These are phyloP conservation scores for Opeltia flavorubescens DNA, from an alignment of 495 filamentous ascomycete species.

Conservation along the genomic window DNA sequence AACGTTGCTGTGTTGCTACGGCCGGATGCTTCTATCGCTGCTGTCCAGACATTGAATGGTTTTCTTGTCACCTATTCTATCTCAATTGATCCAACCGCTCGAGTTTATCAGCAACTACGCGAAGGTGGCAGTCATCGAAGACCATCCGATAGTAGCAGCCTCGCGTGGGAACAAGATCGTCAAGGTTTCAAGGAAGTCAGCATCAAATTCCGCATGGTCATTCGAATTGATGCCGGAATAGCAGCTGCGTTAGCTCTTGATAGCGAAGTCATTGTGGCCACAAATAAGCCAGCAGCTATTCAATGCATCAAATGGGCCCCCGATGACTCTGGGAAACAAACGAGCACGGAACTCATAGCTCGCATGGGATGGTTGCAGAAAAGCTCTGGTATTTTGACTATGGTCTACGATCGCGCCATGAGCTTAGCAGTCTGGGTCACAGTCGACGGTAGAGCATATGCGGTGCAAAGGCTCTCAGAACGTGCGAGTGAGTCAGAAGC, in stretches of 20 bases:
- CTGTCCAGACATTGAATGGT: conserved; percentile 76
- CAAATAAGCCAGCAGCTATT: conserved; percentile 79
- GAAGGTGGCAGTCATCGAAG: conserved; percentile 50
- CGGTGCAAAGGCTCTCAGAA: conserved; percentile 57
- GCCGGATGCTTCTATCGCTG: conserved; percentile 81
- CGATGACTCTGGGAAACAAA: conserved; percentile 67
- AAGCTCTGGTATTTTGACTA: conserved; percentile 59
- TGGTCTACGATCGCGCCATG: conserved; percentile 97
- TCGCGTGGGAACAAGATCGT: conserved; percentile 49
- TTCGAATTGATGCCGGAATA: conserved; percentile 95
- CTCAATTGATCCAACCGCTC: conserved; percentile 64
- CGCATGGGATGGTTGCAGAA: conserved; percentile 74
- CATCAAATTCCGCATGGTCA: conserved; percentile 89
- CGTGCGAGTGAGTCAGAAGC: conserved; percentile 11
- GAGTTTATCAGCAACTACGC: conserved; percentile 74
- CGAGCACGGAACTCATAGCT: conserved; percentile 78
- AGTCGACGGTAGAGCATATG: conserved; percentile 78
- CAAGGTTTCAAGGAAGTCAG: conserved; percentile 73
- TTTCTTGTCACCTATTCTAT: conserved; percentile 92
- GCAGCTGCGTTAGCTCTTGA: conserved; percentile 76
- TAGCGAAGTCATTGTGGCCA: conserved; percentile 86
- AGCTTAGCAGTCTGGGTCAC: conserved; percentile 91
- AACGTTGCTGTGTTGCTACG: conserved; percentile 76
- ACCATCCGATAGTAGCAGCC: conserved; percentile 50
- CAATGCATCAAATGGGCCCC: conserved; percentile 94